Base-by-base conservation (phyloP, 106 monocot species). In the Ottelia alismoides region DNA sequence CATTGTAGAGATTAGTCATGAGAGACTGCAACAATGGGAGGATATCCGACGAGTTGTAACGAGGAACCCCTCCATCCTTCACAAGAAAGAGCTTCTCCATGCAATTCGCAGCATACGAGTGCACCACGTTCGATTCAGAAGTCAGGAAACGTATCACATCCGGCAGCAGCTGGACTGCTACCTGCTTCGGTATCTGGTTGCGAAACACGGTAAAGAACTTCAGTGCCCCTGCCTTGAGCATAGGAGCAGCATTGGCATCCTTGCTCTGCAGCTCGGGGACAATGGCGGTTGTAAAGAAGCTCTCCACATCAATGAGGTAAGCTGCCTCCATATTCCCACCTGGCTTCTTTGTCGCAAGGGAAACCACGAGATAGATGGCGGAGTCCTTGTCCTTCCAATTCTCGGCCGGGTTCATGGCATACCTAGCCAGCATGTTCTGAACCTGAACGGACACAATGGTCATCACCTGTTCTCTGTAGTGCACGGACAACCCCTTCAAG, bases 341-440 rank as follows among this genome's bases (percentile, higher is more conserved):
- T 0, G 74, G 30, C 46, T 70, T 71, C 74, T 72, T 96, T 1
- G 71, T 64, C 11, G 72, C 69, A 11, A 98, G 74, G 0, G 96
- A 69, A 1, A 90, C 74, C 25, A 90, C 85, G 35, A 98, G 79
- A 49, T 98, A 98, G 5, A 98, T 90, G 5, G 96, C 89, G 10
- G 70, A 69, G 44, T 98, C 98, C 55, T 85, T 89, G 54, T 90
- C 98, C 74, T 86, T 98, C 90, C 89, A 98, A 35, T 98, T 98
- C 65, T 77, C 74, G 3, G 6, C 44, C 0, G 85, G 89, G 35
- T 98, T 86, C 1, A 70, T 70, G 23, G 66, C 43, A 56, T 74
- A 98, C 10, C 64, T 22, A 20, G 71, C 62, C 31, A 98, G 69
- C 89, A 98, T 85, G 20, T 54, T 65, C 70, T 83, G 77, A 19